A percentile compares a stretch with the other conserved stretches of the same genome.
Conservation (phyloP, 2,329 filamentous ascomycete genomes). For the Claviceps pusilla region DNA sequence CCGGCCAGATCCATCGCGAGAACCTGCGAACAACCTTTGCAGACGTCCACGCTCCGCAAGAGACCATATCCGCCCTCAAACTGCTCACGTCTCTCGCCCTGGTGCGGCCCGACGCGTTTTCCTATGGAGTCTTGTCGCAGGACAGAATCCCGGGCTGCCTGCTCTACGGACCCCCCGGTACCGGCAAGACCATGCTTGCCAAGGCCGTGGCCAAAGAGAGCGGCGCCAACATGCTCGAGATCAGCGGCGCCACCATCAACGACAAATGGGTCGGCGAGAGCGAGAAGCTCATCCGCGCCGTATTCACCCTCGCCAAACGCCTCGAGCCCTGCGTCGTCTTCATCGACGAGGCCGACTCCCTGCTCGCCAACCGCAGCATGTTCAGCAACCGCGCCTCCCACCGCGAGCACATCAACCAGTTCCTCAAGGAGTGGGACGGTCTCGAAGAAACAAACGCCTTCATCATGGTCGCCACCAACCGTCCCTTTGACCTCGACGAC, state of each 20-base stretch:
- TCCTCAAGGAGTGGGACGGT: constrained; percentile 92
- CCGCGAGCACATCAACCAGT: constrained; percentile 89
- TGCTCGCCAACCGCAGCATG: constrained; percentile 64
- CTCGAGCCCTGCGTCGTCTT: constrained; percentile 87
- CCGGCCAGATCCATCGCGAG: constrained; percentile 65
- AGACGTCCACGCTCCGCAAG: constrained; percentile 67
- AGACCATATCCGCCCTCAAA: constrained; percentile 76
- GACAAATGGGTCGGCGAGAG: constrained; percentile 94
- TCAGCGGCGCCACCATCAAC: constrained; percentile 81
- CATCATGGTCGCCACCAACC: constrained; percentile 95
- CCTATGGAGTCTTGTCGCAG: constrained; percentile 79
- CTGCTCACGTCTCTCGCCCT: constrained; percentile 80
- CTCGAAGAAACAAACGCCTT: constrained; percentile 72
- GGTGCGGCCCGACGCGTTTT: constrained; percentile 82
- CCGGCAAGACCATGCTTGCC: constrained; percentile 55
- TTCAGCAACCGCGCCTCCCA: constrained; percentile 54
- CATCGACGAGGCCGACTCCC: constrained; percentile 89
- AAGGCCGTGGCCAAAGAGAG: constrained; percentile 55
- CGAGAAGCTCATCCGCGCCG: constrained; percentile 87
- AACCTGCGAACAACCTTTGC: constrained; percentile 77
- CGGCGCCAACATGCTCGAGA: constrained; percentile 63
- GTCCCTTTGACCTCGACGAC: constrained; percentile 87
- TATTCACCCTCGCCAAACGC: constrained; percentile 84
- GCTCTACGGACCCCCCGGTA: constrained; percentile 76
- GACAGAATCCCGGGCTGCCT: constrained; percentile 84